phyloP scores from a whole-genome alignment of 352 stramenopile species.

The Bremia lactucae region DNA sequence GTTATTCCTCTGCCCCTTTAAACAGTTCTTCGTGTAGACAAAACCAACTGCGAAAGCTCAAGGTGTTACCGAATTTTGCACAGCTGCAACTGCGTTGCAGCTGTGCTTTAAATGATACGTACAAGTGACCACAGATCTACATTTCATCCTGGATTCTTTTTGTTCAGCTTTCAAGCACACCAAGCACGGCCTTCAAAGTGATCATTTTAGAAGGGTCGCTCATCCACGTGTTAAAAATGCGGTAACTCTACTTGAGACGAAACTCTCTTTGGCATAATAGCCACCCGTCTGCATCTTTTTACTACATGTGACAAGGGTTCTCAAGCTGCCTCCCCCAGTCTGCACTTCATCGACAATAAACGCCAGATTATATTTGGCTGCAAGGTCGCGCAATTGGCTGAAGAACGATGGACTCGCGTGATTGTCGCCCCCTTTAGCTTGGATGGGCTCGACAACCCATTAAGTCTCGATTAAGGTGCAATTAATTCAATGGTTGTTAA shows the following conservation, averaged over 20 bases:
- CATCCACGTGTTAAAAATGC: constrained; percentile 87
- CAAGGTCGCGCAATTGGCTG: constrained; percentile 38
- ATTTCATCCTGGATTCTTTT: no score
- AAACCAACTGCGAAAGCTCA: no score
- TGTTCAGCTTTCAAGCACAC: constrained; percentile 47
- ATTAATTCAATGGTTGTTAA: no score
- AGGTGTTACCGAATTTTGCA: no score
- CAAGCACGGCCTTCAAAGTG: constrained; percentile 58
- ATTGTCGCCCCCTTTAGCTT: constrained; percentile 74
- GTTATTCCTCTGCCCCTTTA: no score
- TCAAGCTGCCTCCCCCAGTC: constrained; percentile 67
- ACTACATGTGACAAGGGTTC: constrained; percentile 77
- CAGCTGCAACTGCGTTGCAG: no score
- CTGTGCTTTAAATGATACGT: no score
- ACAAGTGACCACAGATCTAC: no score
- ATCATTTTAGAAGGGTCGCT: constrained; percentile 81
- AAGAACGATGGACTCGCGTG: constrained; percentile 70
- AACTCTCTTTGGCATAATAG: constrained; percentile 75
- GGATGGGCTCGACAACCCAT: constrained; percentile 73
- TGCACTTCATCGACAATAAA: constrained; percentile 85
- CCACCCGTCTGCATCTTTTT: constrained; percentile 82
- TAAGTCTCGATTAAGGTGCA: no score
- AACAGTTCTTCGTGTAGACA: no score
- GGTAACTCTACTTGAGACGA: constrained; percentile 54
- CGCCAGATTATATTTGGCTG: constrained; percentile 44